Percentiles rank a stretch among this genome's conserved stretches.
Conservation (phyloP, 495 filamentous ascomycete genomes). For the Oleoguttula mirabilis region DNA sequence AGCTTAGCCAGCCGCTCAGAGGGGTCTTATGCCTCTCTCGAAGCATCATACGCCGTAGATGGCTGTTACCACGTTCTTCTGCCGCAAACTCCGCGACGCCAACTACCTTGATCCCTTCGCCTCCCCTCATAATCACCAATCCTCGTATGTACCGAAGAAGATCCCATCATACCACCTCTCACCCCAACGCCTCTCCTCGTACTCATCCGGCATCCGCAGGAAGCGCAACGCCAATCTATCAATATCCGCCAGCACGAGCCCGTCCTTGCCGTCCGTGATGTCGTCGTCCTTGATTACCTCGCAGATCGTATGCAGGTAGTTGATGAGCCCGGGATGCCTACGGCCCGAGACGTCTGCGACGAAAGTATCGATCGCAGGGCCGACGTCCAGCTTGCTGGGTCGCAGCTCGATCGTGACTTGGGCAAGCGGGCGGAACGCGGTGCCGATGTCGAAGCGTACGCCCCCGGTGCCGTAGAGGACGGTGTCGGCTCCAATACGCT, state of each 20-base stretch:
- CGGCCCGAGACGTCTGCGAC: background rate
- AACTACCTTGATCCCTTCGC: too few species aligned
- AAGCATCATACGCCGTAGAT: too few species aligned
- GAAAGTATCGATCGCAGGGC: background rate
- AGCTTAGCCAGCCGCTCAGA: too few species aligned
- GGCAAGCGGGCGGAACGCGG: constrained; percentile 4
- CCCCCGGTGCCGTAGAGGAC: background rate
- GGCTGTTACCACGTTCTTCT: too few species aligned
- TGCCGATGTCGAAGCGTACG: constrained; percentile 8
- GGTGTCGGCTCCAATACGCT: background rate
- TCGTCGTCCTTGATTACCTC: background rate
- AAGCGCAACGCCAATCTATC: background rate
- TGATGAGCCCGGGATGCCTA: background rate
- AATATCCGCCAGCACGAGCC: background rate
- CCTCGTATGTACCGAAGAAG: too few species aligned
- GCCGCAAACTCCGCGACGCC: too few species aligned
- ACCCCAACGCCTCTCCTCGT: background rate
- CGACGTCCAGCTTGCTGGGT: background rate
- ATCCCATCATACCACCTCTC: too few species aligned
- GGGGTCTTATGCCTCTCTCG: too few species aligned
- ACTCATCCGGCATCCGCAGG: background rate
- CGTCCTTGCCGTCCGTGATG: background rate
- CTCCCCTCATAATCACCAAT: too few species aligned
- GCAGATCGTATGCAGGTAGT: background rate
- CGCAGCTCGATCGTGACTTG: background rate